A percentile compares a stretch with the other conserved stretches of the same genome.
phyloP scores from a whole-genome alignment of 2,329 filamentous ascomycete genomes.

The Fusarium beomiforme region DNA sequence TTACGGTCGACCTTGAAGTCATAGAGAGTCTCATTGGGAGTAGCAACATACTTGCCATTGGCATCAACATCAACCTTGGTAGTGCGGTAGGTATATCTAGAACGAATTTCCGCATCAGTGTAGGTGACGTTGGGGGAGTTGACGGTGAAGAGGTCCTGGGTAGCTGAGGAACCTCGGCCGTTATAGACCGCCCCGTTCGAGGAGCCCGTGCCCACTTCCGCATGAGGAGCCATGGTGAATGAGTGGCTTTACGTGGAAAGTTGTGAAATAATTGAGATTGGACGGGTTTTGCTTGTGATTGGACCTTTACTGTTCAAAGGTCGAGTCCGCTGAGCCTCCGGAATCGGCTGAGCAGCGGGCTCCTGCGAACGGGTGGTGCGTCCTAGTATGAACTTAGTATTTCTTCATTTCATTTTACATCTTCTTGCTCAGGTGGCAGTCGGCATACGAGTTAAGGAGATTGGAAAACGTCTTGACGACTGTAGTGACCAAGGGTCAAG shows the following conservation, averaged over 20 bases:
- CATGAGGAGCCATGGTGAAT: slow-evolving; percentile 89
- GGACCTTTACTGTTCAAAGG: slow-evolving; percentile 65
- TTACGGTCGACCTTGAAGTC: slow-evolving; percentile 98
- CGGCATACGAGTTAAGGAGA: slow-evolving; percentile 90
- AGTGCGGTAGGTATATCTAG: slow-evolving; percentile 96
- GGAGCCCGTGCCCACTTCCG: slow-evolving; percentile 67
- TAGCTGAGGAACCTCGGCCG: slow-evolving; percentile 52
- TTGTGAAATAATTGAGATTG: slow-evolving; percentile 33
- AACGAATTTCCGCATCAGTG: slow-evolving; percentile 86
- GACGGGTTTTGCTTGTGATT: slow-evolving; percentile 46
- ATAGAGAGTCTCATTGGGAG: slow-evolving; percentile 88
- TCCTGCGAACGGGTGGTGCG: slow-evolving; percentile 96
- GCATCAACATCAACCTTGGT: slow-evolving; percentile 79
- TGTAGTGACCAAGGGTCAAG: slow-evolving; percentile 64
- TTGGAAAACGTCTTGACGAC: slow-evolving; percentile 98
- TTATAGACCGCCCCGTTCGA: slow-evolving; percentile 69
- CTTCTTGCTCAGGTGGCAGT: not conserved
- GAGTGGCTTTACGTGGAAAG: slow-evolving; percentile 46
- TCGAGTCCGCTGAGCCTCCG: slow-evolving; percentile 81
- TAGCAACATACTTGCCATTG: slow-evolving; percentile 82
- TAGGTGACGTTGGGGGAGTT: slow-evolving; percentile 93
- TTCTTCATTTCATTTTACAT: not conserved
- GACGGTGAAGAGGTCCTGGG: slow-evolving; percentile 80
- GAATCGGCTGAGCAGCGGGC: slow-evolving; percentile 91
- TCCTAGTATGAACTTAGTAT: slow-evolving; percentile 61